Base-by-base conservation (phyloP, 352 stramenopile species). In the Halophytophthora polymorphica region DNA sequence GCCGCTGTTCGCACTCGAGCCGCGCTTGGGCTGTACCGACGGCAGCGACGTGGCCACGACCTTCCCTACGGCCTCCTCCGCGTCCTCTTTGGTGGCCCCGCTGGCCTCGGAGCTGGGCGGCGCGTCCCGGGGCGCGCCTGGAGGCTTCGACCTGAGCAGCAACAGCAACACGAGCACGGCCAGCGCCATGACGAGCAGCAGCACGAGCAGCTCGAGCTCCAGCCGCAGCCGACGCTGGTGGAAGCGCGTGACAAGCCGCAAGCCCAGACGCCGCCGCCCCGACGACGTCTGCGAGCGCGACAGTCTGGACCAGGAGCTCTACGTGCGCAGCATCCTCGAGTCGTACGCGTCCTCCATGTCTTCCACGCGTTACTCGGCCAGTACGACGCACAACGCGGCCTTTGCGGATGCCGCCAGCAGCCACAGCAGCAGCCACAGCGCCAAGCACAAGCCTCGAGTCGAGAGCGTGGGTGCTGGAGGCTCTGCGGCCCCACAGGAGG, bases 321-420 rank as follows among this genome's bases (percentile, higher is more conserved):
- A 86, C 56, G 71, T 87, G 53, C 72, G 78, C 41, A 86, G 69
- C 41, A 81, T 89, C 44, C 73, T 89, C 53, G 78, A 89, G 57
- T 89, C 78, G 34, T 87, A 86, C 56, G 69, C 65, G 59, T 89
- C 78, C 48, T 89, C 78, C 39, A 66, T 88, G 51, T 83, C 74
- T 39, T 88, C 77, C 45, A 82, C 78, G 29, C 64, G 77, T 19
- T 70, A 69, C 50, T 88, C 73, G 12, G 66, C 63, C n/a, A 51
- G 31, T 14, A 61, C 50, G 35, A 41, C 53, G 19, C 58, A 59
- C 31, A 53, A 65, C n/a, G 69, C 64, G n/a, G 39, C 55, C 28
- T 53, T 53, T 23, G 55, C 50, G 10, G 36, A 54, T 22, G 59
- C 33, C 12, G 61, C 31, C 15, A 45, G 35, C n/a, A 53, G 33